A percentile compares a stretch with the other conserved stretches of the same genome.
Evolutionary conservation across 2,329 filamentous ascomycete species (phyloP).

Genomic region (Botryotinia narcissicola): DNA sequence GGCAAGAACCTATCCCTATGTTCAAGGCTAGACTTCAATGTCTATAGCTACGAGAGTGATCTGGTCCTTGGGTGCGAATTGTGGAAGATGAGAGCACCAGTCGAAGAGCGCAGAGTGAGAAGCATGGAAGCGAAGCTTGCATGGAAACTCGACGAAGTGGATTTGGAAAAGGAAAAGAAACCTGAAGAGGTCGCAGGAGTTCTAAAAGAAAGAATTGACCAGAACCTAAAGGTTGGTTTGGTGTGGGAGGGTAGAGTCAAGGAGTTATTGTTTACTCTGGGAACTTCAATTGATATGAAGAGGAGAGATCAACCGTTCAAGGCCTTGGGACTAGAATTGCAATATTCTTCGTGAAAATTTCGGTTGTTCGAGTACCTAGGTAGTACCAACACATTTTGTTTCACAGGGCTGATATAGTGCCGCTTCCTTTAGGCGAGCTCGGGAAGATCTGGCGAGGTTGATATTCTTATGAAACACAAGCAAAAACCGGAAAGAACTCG

Average conservation of each 20-base stretch:
- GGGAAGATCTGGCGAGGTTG: not conserved
- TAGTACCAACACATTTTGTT: not conserved
- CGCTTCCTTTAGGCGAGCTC: not conserved
- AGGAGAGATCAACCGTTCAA: slow-evolving; percentile 74
- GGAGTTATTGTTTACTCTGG: slow-evolving; percentile 87
- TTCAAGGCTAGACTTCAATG: slow-evolving; percentile 92
- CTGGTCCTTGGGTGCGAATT: slow-evolving; percentile 90
- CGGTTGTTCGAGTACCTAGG: not conserved
- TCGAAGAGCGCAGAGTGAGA: slow-evolving; percentile 39
- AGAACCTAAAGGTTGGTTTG: slow-evolving; percentile 80
- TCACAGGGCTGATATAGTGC: not conserved
- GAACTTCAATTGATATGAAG: slow-evolving; percentile 78
- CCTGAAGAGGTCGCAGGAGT: slow-evolving; percentile 77
- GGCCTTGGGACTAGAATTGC: slow-evolving; percentile 73
- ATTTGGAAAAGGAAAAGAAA: slow-evolving; percentile 35
- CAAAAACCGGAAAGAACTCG: not conserved
- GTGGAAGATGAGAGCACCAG: slow-evolving; percentile 63
- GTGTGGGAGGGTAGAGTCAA: slow-evolving; percentile 93
- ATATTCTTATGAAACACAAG: not conserved
- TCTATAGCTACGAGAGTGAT: slow-evolving; percentile 96
- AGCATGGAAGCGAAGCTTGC: slow-evolving; percentile 55
- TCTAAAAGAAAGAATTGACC: slow-evolving; percentile 84
- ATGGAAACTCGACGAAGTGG: slow-evolving; percentile 46
- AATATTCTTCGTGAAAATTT: slow-evolving; percentile 69
- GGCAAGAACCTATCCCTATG: slow-evolving; percentile 80